Evolutionary conservation across 2,329 filamentous ascomycete genomes (phyloP).

Genomic region (Orbilia quercus): DNA sequence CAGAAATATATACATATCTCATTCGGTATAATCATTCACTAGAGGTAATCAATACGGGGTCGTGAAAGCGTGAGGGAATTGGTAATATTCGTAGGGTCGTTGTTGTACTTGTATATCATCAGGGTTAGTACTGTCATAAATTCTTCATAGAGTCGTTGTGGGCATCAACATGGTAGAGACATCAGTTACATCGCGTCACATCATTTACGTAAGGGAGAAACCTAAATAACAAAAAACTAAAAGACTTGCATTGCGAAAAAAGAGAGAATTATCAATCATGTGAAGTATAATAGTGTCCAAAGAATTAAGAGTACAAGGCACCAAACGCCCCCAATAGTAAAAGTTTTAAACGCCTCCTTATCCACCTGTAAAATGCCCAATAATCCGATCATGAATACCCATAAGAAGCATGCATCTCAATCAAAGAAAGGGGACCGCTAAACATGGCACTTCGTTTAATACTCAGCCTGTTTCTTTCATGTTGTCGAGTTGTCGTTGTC

Average conservation of each 20-base stretch:
- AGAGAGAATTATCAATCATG: constrained; percentile 2
- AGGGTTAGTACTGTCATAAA: no score
- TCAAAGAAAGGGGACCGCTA: constrained; percentile 46
- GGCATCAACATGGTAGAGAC: no score
- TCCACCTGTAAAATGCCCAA: constrained; percentile 12
- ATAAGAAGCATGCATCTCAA: constrained; percentile 51
- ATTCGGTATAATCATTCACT: no score
- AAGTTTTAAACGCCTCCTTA: constrained; percentile 12
- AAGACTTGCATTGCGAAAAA: constrained; percentile 2
- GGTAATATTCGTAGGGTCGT: no score
- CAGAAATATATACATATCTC: no score
- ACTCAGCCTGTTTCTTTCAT: constrained; percentile 50
- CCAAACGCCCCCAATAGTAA: constrained; percentile 32
- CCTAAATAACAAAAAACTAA: constrained; percentile 8
- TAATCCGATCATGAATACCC: constrained; percentile 48
- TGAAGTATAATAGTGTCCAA: not conserved
- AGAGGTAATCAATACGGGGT: no score
- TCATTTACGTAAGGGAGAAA: constrained; percentile 1
- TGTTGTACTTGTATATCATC: no score
- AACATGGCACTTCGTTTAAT: constrained; percentile 52
- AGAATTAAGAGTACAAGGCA: constrained; percentile 44
- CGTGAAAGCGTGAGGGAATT: no score
- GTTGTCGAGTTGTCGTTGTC: constrained; percentile 17
- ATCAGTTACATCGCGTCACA: not conserved
- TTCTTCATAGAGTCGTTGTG: no score